These are phyloP conservation scores for Pythium rhizo-oryzae DNA, from an alignment of 352 stramenopile genomes.

Conservation along the genomic window DNA sequence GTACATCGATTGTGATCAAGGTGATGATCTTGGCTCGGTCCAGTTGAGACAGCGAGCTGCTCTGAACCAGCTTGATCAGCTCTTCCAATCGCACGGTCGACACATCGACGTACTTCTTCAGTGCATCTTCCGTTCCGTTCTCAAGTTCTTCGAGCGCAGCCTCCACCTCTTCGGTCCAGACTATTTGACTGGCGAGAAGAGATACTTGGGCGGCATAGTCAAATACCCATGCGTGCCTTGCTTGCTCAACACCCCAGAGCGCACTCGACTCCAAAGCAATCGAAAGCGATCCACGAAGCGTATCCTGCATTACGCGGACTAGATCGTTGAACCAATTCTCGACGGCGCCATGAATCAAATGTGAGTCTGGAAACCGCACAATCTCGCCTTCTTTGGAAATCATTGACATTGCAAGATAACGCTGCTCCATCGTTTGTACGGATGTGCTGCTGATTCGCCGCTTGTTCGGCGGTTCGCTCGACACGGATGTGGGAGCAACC, in stretches of 20 bases:
- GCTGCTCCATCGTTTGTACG: slow-evolving; percentile 24
- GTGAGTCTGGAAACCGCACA: slow-evolving; percentile 81
- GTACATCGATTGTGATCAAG: slow-evolving; percentile 97
- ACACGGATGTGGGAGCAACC: slow-evolving; percentile 26
- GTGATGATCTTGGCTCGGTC: slow-evolving; percentile 95
- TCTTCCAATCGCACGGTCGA: slow-evolving; percentile 91
- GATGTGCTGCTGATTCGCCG: slow-evolving; percentile 12
- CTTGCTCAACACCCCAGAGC: slow-evolving; percentile 88
- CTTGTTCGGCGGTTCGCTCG: neutral
- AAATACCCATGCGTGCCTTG: slow-evolving; percentile 90
- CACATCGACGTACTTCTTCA: slow-evolving; percentile 95
- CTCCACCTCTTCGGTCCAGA: slow-evolving; percentile 94
- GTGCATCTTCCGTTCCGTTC: slow-evolving; percentile 93
- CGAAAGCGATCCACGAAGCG: slow-evolving; percentile 80
- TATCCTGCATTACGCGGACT: slow-evolving; percentile 93
- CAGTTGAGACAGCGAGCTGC: slow-evolving; percentile 55
- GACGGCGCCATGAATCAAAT: slow-evolving; percentile 85
- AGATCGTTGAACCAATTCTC: slow-evolving; percentile 96
- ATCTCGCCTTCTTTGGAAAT: slow-evolving; percentile 96
- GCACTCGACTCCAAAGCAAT: slow-evolving; percentile 93
- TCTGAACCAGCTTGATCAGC: slow-evolving; percentile 94
- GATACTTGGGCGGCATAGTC: slow-evolving; percentile 85
- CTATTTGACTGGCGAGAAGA: slow-evolving; percentile 91
- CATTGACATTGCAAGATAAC: slow-evolving; percentile 90
- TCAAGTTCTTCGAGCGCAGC: slow-evolving; percentile 94